phyloP scores from a whole-genome alignment of 208 protist genomes.

The Crithidia mellificae region DNA sequence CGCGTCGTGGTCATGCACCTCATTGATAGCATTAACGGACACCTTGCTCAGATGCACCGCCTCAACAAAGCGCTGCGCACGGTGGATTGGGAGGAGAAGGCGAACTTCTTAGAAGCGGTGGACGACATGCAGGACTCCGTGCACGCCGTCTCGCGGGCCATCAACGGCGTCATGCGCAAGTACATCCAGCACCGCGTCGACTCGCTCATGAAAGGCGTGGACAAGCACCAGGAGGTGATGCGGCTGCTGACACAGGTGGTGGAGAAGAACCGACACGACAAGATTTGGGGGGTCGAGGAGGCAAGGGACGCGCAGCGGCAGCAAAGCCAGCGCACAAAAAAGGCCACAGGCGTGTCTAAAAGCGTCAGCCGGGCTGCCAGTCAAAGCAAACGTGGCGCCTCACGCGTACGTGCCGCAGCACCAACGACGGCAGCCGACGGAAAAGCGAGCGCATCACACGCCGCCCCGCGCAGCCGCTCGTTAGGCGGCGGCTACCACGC shows the following conservation, averaged over 20 bases:
- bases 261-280: slow-evolving; percentile 66
- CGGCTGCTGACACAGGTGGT: slow-evolving; percentile 68
- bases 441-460: no score
- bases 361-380: no score
- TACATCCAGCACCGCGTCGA: slow-evolving; percentile 79
- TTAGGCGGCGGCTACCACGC: slow-evolving; percentile 63
- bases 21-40: slow-evolving; percentile 45
- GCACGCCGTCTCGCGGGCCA: slow-evolving; percentile 44
- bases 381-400: no score
- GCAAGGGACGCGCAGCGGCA: slow-evolving; percentile 35
- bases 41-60: slow-evolving; percentile 59
- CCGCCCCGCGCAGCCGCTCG: slow-evolving; percentile 27
- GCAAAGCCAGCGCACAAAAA: slow-evolving; percentile 48
- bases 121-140: slow-evolving; percentile 53
- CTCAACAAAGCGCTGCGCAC: slow-evolving; percentile 77
- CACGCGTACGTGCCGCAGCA: no score
- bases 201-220: slow-evolving; percentile 65
- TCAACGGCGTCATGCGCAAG: slow-evolving; percentile 58
- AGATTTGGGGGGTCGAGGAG: slow-evolving; percentile 56
- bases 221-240: slow-evolving; percentile 79
- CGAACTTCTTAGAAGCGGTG: slow-evolving; percentile 60
- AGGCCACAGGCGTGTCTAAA: not conserved
- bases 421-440: no score
- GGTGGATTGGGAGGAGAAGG: slow-evolving; percentile 81
- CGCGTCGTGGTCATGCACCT: slow-evolving; percentile 72